phyloP scores from a whole-genome alignment of 805 yeast species.

The Teunomyces funiuensis region DNA sequence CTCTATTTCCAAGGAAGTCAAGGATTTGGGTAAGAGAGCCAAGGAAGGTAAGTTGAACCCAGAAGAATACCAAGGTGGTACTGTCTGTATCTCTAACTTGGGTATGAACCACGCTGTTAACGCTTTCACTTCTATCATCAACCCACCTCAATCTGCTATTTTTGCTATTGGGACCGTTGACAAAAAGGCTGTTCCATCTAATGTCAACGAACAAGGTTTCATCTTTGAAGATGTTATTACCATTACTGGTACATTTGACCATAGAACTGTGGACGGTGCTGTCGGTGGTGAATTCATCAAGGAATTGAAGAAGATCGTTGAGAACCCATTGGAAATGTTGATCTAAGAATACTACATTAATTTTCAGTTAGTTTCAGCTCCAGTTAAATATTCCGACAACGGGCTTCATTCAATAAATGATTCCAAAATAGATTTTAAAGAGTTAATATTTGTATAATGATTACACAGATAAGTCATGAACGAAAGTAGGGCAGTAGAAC shows the following conservation, averaged over 20 bases:
- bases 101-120: constrained; percentile 97
- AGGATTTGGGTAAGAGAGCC: constrained; percentile 95
- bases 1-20: constrained; percentile 76
- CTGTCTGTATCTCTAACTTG: constrained; percentile 96
- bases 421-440: background rate
- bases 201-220: constrained; percentile 86
- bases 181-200: constrained; percentile 91
- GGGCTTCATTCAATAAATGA: background rate
- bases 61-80: constrained; percentile 99
- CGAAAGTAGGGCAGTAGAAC: too few species aligned
- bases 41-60: constrained; percentile 90
- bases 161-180: constrained; percentile 92
- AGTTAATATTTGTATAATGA: too few species aligned
- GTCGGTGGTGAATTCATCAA: constrained; percentile 95
- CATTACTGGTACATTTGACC: constrained; percentile 96
- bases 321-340: constrained; percentile 93
- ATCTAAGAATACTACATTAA: constrained; percentile 58
- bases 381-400: background rate
- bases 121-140: constrained; percentile 92
- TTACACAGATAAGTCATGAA: background rate
- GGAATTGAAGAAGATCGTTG: constrained; percentile 86
- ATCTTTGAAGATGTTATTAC: constrained; percentile 88
- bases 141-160: constrained; percentile 96
- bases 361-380: too few species aligned
- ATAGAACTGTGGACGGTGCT: constrained; percentile 97